phyloP scores from a whole-genome alignment of 306 rosid species.

The Quercus robur region DNA sequence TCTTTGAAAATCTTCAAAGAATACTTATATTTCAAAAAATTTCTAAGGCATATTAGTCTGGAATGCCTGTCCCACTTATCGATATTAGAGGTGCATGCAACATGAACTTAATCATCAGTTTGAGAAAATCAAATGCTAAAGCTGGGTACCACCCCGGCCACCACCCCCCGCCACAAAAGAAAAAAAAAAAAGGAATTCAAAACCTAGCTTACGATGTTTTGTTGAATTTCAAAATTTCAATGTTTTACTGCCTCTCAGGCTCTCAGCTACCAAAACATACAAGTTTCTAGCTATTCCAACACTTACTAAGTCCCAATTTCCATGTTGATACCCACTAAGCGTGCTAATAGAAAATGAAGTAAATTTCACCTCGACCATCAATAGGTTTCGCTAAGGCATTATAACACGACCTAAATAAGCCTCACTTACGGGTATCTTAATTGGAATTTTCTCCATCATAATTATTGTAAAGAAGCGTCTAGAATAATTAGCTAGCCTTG shows the following conservation, averaged over 20 bases:
- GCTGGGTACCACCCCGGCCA: background rate
- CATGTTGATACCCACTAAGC: background rate
- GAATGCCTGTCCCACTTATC: background rate
- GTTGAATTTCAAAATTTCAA: background rate
- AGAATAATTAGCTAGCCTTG: too few relatives aligned
- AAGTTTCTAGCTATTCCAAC: background rate
- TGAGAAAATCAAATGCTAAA: background rate
- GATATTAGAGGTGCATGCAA: background rate
- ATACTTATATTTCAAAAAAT: background rate
- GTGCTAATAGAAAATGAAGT: background rate
- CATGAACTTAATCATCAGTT: background rate
- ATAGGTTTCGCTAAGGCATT: too few relatives aligned
- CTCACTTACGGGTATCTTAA: too few relatives aligned
- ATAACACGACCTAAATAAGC: too few relatives aligned
- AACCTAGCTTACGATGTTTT: background rate
- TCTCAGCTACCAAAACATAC: background rate
- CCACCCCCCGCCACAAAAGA: too few relatives aligned
- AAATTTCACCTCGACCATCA: too few relatives aligned
- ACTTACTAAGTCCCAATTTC: background rate
- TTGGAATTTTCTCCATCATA: too few relatives aligned
- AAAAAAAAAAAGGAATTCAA: background rate
- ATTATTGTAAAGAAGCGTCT: too few relatives aligned
- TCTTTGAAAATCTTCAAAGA: background rate
- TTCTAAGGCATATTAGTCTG: background rate
- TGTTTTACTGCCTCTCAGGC: background rate